Evolutionary conservation across 2,329 filamentous ascomycete genomes (phyloP).

Genomic region (Lasiodiplodia citricola): DNA sequence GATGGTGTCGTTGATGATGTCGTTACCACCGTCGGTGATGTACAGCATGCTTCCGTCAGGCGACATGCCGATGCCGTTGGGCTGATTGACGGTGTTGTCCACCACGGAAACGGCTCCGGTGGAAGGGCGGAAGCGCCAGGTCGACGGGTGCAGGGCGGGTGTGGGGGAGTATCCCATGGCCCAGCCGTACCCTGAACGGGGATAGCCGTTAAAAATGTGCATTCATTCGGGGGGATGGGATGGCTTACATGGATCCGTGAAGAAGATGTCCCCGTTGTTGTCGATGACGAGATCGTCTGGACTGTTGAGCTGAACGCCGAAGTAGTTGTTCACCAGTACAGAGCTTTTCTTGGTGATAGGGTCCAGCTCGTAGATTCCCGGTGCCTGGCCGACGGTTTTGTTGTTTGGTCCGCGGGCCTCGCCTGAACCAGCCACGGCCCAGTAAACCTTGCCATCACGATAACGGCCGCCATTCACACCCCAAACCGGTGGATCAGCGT

Average conservation of each 20-base stretch:
- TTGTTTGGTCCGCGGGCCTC: neutral
- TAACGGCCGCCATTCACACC: neutral
- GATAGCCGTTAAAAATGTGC: neutral
- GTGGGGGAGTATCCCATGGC: constrained; percentile 38
- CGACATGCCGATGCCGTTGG: constrained; percentile 25
- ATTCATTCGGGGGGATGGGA: neutral
- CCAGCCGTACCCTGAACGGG: constrained; percentile 35
- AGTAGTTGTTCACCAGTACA: constrained; percentile 23
- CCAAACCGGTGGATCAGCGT: neutral
- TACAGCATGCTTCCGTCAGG: constrained; percentile 11
- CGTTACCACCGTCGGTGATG: constrained; percentile 8
- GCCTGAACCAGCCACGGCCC: neutral
- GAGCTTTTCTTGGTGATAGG: neutral
- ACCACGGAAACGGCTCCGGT: constrained; percentile 4
- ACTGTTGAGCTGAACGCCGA: constrained; percentile 11
- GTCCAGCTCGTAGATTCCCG: constrained; percentile 16
- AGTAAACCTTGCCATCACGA: constrained; percentile 16
- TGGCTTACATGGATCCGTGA: constrained; percentile 13
- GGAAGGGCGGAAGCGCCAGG: constrained; percentile 58
- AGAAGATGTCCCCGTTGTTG: constrained; percentile 11
- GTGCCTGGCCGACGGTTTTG: neutral
- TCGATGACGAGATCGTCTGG: constrained; percentile 19
- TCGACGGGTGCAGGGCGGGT: constrained; percentile 27
- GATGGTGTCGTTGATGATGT: neutral
- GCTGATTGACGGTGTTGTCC: constrained; percentile 11